Base-by-base conservation (phyloP, 2,329 filamentous ascomycete genomes). In the Fusarium xylarioides region DNA sequence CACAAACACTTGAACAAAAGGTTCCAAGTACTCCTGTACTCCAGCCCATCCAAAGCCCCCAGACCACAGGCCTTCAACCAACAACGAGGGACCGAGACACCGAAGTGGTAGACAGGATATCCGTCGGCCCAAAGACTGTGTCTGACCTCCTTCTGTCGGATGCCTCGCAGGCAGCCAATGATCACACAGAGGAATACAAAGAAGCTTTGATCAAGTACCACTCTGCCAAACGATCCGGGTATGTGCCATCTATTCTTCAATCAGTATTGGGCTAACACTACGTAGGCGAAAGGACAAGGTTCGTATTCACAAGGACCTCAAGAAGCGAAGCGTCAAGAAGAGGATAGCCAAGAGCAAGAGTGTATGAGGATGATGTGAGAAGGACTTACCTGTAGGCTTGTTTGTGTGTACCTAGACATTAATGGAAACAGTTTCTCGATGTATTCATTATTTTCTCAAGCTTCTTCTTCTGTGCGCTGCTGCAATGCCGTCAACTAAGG, bases 61-160 rank as follows among this genome's bases (percentile, higher is more conserved):
- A 58, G 32, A 4, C 60, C 3, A 14, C 30, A 14, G 12, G 11
- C 2, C 1, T 2, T 19, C 30, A 23, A 7, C 28, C 44, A 6
- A 8, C 15, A 1, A 10, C 19, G 2, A 10, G n/a, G 5, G 14
- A 12, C 46, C 10, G 30, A 26, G 23, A 46, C 5, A 2, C 52
- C 5, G 43, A 64, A 12, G 11, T 16, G 21, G 40, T 15, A 18
- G 26, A 60, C 9, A 37, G 9, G 18, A 37, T 37, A 12, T 21
- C 54, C 4, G 46, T 37, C 12, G 63, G 57, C 12, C 50, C 62
- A 7, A 71, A 58, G 30, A 66, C 38, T 8, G 43, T 76, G 43
- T 70, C 71, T 12, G 46, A 58, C 2, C 44, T 73, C 0, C 61
- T 66, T 14, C 37, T 74, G 8, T 60, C 62, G 4, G 44, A 49